Conservation (phyloP, 257 asterid genomes). For the Solanum piurae region DNA sequence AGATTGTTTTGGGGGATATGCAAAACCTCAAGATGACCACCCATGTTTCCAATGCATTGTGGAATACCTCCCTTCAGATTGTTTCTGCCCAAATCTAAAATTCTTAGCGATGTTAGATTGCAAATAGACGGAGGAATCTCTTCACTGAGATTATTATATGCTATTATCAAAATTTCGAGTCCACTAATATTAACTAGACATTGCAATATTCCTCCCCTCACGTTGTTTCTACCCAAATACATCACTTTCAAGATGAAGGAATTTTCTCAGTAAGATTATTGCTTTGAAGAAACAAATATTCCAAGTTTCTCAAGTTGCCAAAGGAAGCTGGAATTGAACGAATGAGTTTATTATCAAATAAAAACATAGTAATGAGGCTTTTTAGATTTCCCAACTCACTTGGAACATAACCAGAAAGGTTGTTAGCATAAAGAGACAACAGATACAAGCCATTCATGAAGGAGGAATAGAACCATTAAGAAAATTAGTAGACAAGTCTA, state of each 20-base stretch:
- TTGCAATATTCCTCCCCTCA: not conserved
- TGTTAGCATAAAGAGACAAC: not conserved
- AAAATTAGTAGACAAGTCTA: too few relatives aligned
- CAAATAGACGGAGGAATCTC: not conserved
- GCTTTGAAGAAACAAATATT: not conserved
- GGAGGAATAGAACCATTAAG: not conserved
- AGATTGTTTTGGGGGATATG: not conserved
- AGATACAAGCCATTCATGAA: not conserved
- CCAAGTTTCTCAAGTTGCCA: not conserved
- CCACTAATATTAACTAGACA: not conserved
- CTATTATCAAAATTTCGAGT: not conserved
- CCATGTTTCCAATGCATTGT: not conserved
- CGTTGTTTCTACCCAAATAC: not conserved
- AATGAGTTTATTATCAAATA: not conserved
- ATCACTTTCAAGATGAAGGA: not conserved
- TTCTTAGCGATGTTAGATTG: too few relatives aligned
- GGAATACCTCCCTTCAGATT: not conserved
- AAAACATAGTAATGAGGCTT: not conserved
- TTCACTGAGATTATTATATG: not conserved
- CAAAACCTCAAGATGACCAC: not conserved
- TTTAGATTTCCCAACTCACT: not conserved
- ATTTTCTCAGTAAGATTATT: not conserved
- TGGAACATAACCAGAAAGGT: not conserved
- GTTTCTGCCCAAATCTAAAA: not conserved
- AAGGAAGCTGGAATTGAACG: not conserved